These are phyloP conservation scores for Colletotrichum sp. DNA, from an alignment of 2,329 filamentous ascomycete genomes.

Conservation along the genomic window DNA sequence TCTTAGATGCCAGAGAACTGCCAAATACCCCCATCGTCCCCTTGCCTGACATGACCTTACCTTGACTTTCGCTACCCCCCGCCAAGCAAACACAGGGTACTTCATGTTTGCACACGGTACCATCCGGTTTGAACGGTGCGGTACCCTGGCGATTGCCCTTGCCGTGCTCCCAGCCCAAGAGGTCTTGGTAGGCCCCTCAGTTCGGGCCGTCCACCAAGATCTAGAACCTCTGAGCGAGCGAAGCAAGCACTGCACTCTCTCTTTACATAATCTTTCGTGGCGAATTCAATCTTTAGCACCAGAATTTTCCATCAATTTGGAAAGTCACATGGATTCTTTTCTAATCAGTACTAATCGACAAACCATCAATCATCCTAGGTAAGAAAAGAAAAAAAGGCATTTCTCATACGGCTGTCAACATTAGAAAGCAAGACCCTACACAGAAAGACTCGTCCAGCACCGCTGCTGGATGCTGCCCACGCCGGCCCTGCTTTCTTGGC, in stretches of 20 bases:
- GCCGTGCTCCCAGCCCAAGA: neutral
- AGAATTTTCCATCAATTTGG: neutral
- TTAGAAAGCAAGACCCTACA: neutral
- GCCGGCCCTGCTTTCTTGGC: constrained; percentile 3
- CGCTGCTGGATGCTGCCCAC: neutral
- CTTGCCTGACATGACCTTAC: neutral
- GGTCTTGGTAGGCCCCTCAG: constrained; percentile 12
- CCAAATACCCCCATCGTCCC: neutral
- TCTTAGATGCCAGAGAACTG: neutral
- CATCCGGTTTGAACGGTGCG: neutral
- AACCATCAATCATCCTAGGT: neutral
- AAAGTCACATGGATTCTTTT: neutral
- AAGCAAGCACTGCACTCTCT: neutral
- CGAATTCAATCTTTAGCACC: neutral
- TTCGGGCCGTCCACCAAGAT: constrained; percentile 9
- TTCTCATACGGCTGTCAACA: neutral
- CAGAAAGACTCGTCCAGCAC: neutral
- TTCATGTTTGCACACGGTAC: neutral
- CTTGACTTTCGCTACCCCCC: neutral
- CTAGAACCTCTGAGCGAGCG: constrained; percentile 13
- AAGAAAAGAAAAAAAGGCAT: neutral
- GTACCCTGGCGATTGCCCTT: neutral
- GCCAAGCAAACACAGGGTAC: neutral
- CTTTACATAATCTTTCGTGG: constrained; percentile 19
- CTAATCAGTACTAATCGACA: neutral